A percentile compares a stretch with the other conserved stretches of the same genome.
Evolutionary conservation across 306 rosid genomes (phyloP).

Genomic region (Benincasa hispida): DNA sequence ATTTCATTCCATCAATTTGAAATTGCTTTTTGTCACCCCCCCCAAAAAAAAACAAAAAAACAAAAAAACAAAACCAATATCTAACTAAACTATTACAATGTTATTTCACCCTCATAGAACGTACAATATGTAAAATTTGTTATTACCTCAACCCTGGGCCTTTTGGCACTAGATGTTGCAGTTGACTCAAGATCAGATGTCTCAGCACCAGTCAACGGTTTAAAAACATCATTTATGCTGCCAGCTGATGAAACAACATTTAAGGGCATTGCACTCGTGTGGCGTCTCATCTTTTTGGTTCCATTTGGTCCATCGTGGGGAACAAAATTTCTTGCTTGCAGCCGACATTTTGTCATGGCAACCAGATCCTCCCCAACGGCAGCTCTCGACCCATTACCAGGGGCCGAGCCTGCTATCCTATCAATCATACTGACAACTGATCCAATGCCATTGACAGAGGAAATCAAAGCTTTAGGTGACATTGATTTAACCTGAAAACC

Average conservation of each 20-base stretch:
- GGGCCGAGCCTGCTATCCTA: conserved; percentile 91
- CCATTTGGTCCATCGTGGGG: conserved; percentile 70
- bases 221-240: conserved; percentile 49
- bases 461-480: conserved; percentile 48
- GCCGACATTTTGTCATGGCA: conserved; percentile 83
- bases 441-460: conserved; percentile 71
- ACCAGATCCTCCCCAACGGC: conserved; percentile 95
- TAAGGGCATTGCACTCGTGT: conserved; percentile 62
- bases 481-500: conserved; percentile 67
- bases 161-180: conserved; percentile 62
- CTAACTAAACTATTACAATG: neutral
- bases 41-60: no score
- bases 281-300: conserved; percentile 72
- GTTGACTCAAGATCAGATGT: conserved; percentile 61
- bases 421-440: conserved; percentile 87
- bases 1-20: no score
- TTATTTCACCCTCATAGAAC: neutral
- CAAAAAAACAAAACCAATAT: no score
- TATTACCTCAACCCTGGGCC: conserved; percentile 58
- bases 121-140: neutral
- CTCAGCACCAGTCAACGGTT: conserved; percentile 40
- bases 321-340: conserved; percentile 55
- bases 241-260: conserved; percentile 57
- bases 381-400: conserved; percentile 90
- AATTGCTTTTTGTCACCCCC: no score